These are phyloP conservation scores for Trypanosoma cruzi DNA, from an alignment of 208 protist species.

Conservation along the genomic window DNA sequence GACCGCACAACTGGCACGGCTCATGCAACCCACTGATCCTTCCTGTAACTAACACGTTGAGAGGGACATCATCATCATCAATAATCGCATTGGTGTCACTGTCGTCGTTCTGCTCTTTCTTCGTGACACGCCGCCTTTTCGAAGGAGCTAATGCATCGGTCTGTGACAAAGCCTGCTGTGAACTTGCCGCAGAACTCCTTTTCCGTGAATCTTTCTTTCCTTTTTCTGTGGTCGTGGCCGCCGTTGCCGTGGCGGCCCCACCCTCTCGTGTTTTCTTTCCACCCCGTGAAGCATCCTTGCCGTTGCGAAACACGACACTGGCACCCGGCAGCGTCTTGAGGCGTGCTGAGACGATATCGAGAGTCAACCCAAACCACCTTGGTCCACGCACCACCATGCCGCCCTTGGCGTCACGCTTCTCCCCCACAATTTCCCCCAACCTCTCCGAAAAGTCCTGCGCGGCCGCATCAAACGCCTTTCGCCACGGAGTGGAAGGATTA, in stretches of 20 bases:
- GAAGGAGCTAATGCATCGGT: neutral
- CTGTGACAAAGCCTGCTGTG: neutral
- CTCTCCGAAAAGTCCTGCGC: constrained; percentile 51
- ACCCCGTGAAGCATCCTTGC: neutral
- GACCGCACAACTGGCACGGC: constrained; percentile 60
- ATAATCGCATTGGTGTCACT: neutral
- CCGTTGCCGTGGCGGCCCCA: neutral
- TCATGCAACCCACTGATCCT: neutral
- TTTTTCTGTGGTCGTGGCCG: neutral
- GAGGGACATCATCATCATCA: constrained; percentile 26
- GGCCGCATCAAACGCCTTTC: constrained; percentile 47
- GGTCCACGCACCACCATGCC: constrained; percentile 24
- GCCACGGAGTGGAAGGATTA: constrained; percentile 47
- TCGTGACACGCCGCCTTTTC: neutral
- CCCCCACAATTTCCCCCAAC: constrained; percentile 3
- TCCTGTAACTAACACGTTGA: neutral
- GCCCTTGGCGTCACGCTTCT: constrained; percentile 17
- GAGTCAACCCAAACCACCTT: constrained; percentile 42
- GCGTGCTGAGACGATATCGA: constrained; percentile 32
- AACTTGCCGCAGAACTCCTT: constrained; percentile 1
- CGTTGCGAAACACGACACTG: constrained; percentile 17
- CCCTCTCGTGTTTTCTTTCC: neutral
- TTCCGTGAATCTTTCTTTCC: neutral
- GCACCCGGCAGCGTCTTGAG: constrained; percentile 42
- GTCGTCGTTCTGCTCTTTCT: neutral